Evolutionary conservation across 257 asterid genomes (phyloP).

Genomic region (Parsonsia alboflavescens): DNA sequence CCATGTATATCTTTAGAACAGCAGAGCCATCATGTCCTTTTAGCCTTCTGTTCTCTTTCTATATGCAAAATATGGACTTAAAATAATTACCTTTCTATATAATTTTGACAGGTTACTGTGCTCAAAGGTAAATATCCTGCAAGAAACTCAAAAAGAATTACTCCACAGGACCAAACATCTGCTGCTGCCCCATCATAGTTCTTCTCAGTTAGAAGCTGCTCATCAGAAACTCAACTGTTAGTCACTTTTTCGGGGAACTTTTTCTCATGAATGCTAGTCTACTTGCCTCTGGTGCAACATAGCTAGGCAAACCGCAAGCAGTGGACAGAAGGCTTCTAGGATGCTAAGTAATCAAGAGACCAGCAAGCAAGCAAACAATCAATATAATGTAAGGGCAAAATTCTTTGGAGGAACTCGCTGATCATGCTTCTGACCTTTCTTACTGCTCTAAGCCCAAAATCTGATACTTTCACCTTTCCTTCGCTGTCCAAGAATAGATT

Average conservation of each 20-base stretch:
- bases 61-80: neutral
- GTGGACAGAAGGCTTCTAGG: constrained; percentile 25
- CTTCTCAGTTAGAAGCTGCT: constrained; percentile 22
- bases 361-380: neutral
- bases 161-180: constrained; percentile 34
- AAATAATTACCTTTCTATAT: constrained; percentile 24
- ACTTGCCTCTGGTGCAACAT: constrained; percentile 33
- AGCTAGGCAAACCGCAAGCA: constrained; percentile 33
- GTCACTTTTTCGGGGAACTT: neutral
- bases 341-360: constrained; percentile 7
- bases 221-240: neutral
- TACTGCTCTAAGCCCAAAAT: constrained; percentile 31
- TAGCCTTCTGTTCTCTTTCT: neutral
- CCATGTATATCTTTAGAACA: constrained; percentile 21
- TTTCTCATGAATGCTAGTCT: neutral
- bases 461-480: constrained; percentile 30
- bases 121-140: constrained; percentile 29
- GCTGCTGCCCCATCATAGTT: constrained; percentile 30
- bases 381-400: neutral
- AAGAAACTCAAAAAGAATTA: constrained; percentile 27
- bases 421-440: constrained; percentile 5
- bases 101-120: constrained; percentile 21
- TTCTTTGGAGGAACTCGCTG: neutral
- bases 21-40: neutral
- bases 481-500: constrained; percentile 26